These are phyloP conservation scores for Halenospora varia DNA, from an alignment of 495 filamentous ascomycete genomes.

Conservation along the genomic window DNA sequence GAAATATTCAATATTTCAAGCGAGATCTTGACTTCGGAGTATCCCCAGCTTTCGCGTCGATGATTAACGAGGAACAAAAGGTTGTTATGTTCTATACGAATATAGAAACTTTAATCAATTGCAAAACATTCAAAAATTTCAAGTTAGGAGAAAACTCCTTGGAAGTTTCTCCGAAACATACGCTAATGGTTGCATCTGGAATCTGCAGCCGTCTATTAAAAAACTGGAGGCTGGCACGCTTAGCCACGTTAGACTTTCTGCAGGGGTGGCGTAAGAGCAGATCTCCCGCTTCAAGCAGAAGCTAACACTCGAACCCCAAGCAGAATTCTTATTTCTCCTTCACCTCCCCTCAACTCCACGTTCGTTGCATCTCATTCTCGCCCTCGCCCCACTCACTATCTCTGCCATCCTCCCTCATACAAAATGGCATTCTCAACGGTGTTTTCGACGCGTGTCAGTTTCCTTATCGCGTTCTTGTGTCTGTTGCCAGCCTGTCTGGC, in stretches of 20 bases:
- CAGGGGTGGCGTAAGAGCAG: neutral
- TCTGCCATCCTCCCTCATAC: neutral
- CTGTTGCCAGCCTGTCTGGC: neutral
- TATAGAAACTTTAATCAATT: neutral
- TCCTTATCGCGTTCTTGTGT: slow-evolving; percentile 9
- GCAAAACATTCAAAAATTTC: neutral
- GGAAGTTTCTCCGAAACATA: too few species aligned
- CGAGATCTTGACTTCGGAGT: neutral
- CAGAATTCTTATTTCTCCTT: slow-evolving; percentile 19
- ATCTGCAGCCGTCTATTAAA: neutral
- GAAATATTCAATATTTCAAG: neutral
- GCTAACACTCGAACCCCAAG: neutral
- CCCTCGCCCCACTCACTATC: neutral
- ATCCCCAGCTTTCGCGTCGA: too few species aligned
- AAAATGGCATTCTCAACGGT: slow-evolving; percentile 1
- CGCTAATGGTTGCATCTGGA: too few species aligned
- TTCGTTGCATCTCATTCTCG: neutral
- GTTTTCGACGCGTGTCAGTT: neutral
- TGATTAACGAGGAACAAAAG: neutral
- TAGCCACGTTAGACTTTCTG: neutral
- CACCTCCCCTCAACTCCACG: slow-evolving; percentile 4
- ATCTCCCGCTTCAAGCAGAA: neutral
- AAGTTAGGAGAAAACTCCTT: too few species aligned
- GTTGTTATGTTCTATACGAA: neutral
- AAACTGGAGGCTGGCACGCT: neutral